These are phyloP conservation scores for Aspergillus neoniger DNA, from an alignment of 2,329 filamentous ascomycete genomes.

Conservation along the genomic window DNA sequence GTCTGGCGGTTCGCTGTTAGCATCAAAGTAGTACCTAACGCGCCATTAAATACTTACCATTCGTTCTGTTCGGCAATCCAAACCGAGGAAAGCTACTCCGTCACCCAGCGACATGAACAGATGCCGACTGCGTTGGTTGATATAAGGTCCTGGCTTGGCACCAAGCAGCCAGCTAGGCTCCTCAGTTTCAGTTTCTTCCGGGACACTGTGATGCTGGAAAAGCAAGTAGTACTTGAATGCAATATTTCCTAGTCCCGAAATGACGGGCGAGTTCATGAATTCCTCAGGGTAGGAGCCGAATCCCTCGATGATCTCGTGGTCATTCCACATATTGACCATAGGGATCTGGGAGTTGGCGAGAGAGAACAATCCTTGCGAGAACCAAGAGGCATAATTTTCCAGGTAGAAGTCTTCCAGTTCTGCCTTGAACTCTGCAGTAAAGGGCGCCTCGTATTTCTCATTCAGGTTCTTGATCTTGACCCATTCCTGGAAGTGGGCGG, in stretches of 20 bases:
- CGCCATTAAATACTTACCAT: constrained; percentile 50
- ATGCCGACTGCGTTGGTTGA: constrained; percentile 80
- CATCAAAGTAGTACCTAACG: not conserved
- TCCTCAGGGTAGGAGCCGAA: constrained; percentile 90
- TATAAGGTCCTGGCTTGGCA: constrained; percentile 79
- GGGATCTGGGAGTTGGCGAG: constrained; percentile 92
- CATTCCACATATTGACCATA: constrained; percentile 98
- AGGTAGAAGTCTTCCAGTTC: constrained; percentile 89
- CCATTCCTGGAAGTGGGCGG: constrained; percentile 79
- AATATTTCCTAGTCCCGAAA: constrained; percentile 83
- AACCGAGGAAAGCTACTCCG: constrained; percentile 76
- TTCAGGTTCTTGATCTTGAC: constrained; percentile 75
- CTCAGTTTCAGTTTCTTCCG: constrained; percentile 74
- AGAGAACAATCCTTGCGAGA: constrained; percentile 92
- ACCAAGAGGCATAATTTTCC: constrained; percentile 88
- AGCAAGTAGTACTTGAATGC: constrained; percentile 99
- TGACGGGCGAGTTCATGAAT: constrained; percentile 88
- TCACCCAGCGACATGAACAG: constrained; percentile 81
- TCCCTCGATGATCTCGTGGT: constrained; percentile 89
- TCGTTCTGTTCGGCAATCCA: constrained; percentile 90
- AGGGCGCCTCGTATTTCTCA: constrained; percentile 76
- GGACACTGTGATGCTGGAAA: constrained; percentile 91
- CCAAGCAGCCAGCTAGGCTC: constrained; percentile 94
- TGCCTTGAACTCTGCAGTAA: constrained; percentile 78
- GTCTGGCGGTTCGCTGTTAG: constrained; percentile 46